Base-by-base conservation (phyloP, 2,329 filamentous ascomycete genomes). In the Zymoseptoria crescenta region DNA sequence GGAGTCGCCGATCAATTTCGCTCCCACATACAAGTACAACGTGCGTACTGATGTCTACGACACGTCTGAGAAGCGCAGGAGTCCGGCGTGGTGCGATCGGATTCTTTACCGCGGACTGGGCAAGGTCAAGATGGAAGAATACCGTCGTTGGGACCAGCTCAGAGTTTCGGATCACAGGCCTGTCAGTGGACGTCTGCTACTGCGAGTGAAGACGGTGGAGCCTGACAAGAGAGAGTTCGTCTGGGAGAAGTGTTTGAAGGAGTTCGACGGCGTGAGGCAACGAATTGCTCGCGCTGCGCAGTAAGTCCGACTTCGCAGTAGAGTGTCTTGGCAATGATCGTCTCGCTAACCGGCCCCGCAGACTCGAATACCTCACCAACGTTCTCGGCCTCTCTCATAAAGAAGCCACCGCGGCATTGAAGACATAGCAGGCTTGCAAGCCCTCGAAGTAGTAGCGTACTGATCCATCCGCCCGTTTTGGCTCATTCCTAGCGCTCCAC, bases 21-120 rank as follows among this genome's bases (percentile, higher is more conserved):
- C 91, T 7, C 94, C 94, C 0, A 99, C 94, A 0, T 99, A 99
- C 80, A 99, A 99, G 73, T 99, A 99, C 73, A 94, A 99, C 67
- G 91, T 97, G 0, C 92, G 92, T 16, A 95, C 91, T 0, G 93
- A 97, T 70, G 88, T 85, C 6, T 99, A 97, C 73, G 94, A 99
- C 72, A 88, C 89, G 0, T 71, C 68, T 49, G 94, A 99, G 74
- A 99, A 99, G 80, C 90, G 90, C 73, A 84, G 94, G 54, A 88
- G 90, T 21, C 94, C 94, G 0, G 94, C 94, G 1, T 99, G 94
- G 94, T 99, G 94, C 73, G 94, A 99, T 77, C 85, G 94, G 41
- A 77, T 99, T 45, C 77, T 99, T n/a, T 96, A 91, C 67, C 83
- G 92, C 21, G 91, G 91, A 21, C 75, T 87, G 10, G 90, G 89